phyloP scores from a whole-genome alignment of 2,329 filamentous ascomycete genomes.

The Gnomoniopsis sp. region DNA sequence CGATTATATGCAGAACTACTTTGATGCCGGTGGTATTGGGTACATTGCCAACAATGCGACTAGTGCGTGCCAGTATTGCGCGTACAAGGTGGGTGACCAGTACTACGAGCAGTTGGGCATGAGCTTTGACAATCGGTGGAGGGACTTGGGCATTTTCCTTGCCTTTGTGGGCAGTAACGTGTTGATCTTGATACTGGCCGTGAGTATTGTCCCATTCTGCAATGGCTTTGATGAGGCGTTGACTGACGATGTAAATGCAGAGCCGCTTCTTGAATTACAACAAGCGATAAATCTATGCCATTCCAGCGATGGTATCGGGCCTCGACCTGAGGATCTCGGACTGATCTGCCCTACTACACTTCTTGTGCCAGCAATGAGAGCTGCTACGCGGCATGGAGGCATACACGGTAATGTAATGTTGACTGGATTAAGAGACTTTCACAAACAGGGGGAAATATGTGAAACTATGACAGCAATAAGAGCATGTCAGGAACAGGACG shows the following conservation, averaged over 20 bases:
- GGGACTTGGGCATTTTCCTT: conserved; percentile 74
- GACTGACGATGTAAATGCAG: conserved; percentile 26
- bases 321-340: not conserved
- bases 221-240: not conserved
- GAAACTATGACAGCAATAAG: no score
- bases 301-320: not conserved
- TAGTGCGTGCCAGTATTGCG: conserved; percentile 73
- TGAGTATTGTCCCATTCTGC: conserved; percentile 33
- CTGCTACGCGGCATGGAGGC: no score
- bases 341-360: not conserved
- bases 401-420: no score
- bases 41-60: conserved; percentile 69
- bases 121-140: conserved; percentile 68
- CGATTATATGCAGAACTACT: conserved; percentile 72
- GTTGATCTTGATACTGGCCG: conserved; percentile 53
- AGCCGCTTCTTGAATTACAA: conserved; percentile 53
- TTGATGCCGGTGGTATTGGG: conserved; percentile 63
- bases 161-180: conserved; percentile 78
- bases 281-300: conserved; percentile 34
- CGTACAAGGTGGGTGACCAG: conserved; percentile 74
- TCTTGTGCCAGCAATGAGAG: no score
- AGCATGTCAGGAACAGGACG: no score
- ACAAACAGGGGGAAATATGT: no score
- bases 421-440: no score
- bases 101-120: conserved; percentile 70